Evolutionary conservation across 257 asterid genomes (phyloP), one percentile per base, ranked within the genome.

Genomic region (Misopates orontium): DNA sequence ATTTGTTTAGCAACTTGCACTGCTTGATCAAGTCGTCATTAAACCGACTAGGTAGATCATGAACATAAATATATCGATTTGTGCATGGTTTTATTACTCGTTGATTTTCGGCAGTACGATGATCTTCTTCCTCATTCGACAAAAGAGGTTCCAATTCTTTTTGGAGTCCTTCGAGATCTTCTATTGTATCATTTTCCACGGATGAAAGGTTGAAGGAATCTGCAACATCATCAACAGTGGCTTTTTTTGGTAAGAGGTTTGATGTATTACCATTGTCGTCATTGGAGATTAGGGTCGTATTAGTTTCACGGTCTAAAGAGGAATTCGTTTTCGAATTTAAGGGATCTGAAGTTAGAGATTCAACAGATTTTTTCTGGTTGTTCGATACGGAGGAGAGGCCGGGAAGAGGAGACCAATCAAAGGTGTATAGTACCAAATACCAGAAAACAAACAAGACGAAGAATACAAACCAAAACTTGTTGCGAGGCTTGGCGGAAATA

Each of bases 1-100:
- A 93, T 60, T 80, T 80, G 70, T 77, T 86, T 32, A 93, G 31
- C 2, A 36, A 50, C 15, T 69, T 72, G 79, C 99, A 93, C 7
- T 87, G 60, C 18, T 64, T 63, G 28, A 93, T 13, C 75, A 87
- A 73, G 47, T 84, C 89, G 1, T 44, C 28, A 56, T 87, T 87
- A 81, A 72, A 93, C 10, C 88, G 72, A 14, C 69, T 58, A 0
- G 95, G 91, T n/a, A 90, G 64, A 10, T 87, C 75, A 39, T 84
- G 90, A 1, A 87, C 63, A 59, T 87, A 93, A 1, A 93, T 73
- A 70, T 87, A 84, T 48, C 88, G 69, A 4, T 88, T 90, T 0
- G 4, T 16, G 40, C 98, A 93, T 0, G 70, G 57, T 1, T 54
- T 58, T 0, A 28, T 7, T 28, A 28, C 36, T 28, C 36, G 42